Base-by-base conservation (phyloP, 1,284 basidiomycete genomes). In the Ceraceosorus guamensis region DNA sequence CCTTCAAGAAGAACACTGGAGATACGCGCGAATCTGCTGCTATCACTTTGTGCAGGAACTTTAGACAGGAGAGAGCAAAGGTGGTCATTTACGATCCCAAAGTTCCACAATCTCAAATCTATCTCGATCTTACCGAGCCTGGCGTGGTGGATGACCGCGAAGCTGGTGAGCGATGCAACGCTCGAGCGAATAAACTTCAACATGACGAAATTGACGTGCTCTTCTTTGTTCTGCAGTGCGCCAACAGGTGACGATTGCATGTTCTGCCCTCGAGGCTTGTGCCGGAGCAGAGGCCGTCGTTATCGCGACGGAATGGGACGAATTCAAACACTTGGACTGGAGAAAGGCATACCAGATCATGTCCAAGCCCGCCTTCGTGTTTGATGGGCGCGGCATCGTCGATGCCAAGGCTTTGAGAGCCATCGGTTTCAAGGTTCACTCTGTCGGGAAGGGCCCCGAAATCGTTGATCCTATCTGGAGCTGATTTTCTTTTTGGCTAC, bases 301-400 rank as follows among this genome's bases (percentile, higher is more conserved):
- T 52, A 84, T 96, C 73, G 77, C 77, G 58, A 77, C 76, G 30
- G 75, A 76, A 54, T 78, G 91, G 91, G 89, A 88, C 78, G 91
- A 97, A 79, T 99, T 98, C 82, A 83, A 83, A 71, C 82, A 85
- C 45, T 87, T 97, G 66, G 86, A 95, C 79, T 99, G 93, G 93
- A 77, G 83, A 70, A 78, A 79, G 50, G 86, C 97, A 46, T 95
- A 97, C 80, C 77, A 80, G 58, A 80, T 82, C 71, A 96, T 97
- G 89, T 88, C 87, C 76, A 96, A 97, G 82, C 93, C 93, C 32
- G 76, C 77, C 4, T 75, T 77, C 41, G 63, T 78, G 10, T 97
- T 97, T 72, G 93, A 98, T 73, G 91, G 91, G 3, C 83, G 91
- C 43, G 80, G 89, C 58, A 80, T 97, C 70, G 81, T 96, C 54